Base-by-base conservation (phyloP, 1,139 yeast species). In the Pichia sorboxylosa region DNA sequence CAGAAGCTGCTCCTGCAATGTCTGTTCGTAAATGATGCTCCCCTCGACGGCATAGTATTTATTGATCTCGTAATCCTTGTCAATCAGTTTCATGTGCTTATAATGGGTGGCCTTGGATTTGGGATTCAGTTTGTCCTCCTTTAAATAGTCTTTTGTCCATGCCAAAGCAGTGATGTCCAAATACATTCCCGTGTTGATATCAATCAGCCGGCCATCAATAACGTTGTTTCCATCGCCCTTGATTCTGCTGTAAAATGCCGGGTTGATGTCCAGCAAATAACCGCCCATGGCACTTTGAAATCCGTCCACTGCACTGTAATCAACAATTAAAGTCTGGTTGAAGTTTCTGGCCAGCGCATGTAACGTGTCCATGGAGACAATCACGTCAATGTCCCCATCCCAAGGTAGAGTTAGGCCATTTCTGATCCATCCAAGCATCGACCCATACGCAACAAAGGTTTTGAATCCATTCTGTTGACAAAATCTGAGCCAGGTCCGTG, bases 381-480 rank as follows among this genome's bases (percentile, higher is more conserved):
- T 71, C 9, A 72, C 73, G 47, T 74, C 81, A 26, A 73, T 46
- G 46, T 73, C 82, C 32, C 63, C 62, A 48, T 74, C 81, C 78
- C 80, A 74, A 1, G 80, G 79, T 46, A 73, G 51, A 13, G 58
- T 63, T 45, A 69, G 47, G 0, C 79, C 79, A 46, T 73, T 73
- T 67, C 76, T 69, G 43, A 64, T 61, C 70, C 78, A 74, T 1
- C 78, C 76, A 21, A 73, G 47, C 35, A 73, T 52, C 0, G 76
- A 57, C 0, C 81, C 81, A 52, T 73, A 78, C 2, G 72, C 72
- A n/a, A 73, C 49, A 74, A 78, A 73, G 2, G 76, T 60, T 26
- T 57, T 52, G 3, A 71, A 37, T 0, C 64, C 64, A 3, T 56
- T 34, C n/a, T 55, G 47, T 15, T 51, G 49, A n/a, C 72, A 51